Conservation (phyloP, 179 eudicot genomes). For the Actinidia chinensis region DNA sequence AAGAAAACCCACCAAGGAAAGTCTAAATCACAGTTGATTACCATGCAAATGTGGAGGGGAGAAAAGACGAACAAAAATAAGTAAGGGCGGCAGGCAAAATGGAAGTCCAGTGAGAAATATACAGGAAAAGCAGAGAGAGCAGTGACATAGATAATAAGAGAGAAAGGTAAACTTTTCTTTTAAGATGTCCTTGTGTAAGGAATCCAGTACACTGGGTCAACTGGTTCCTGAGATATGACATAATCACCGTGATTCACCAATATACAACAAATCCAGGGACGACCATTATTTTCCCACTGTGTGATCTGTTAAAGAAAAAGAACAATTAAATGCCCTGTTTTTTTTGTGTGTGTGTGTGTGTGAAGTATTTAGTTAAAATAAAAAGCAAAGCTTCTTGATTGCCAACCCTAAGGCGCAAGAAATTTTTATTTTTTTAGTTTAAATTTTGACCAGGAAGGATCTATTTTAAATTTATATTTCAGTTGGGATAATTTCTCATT, state of each 20-base stretch:
- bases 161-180: constrained; percentile 10
- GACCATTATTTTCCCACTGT: constrained; percentile 56
- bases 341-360: too few species aligned
- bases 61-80: too few species aligned
- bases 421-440: neutral
- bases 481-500: neutral
- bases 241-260: constrained; percentile 64
- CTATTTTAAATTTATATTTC: neutral
- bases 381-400: neutral
- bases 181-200: constrained; percentile 60
- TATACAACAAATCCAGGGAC: constrained; percentile 82
- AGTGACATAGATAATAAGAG: neutral
- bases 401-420: neutral
- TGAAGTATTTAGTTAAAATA: too few species aligned
- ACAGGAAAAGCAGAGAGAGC: too few species aligned
- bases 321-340: neutral
- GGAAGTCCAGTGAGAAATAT: neutral
- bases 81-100: neutral
- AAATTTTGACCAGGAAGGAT: neutral
- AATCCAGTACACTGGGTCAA: constrained; percentile 42
- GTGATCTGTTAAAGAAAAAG: constrained; percentile 46
- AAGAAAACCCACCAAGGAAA: too few species aligned
- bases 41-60: too few species aligned
- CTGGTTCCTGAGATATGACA: constrained; percentile 58
- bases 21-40: too few species aligned